Conservation (phyloP, 768 basidiomycete species). For the Hygrophorus pudorinus region DNA sequence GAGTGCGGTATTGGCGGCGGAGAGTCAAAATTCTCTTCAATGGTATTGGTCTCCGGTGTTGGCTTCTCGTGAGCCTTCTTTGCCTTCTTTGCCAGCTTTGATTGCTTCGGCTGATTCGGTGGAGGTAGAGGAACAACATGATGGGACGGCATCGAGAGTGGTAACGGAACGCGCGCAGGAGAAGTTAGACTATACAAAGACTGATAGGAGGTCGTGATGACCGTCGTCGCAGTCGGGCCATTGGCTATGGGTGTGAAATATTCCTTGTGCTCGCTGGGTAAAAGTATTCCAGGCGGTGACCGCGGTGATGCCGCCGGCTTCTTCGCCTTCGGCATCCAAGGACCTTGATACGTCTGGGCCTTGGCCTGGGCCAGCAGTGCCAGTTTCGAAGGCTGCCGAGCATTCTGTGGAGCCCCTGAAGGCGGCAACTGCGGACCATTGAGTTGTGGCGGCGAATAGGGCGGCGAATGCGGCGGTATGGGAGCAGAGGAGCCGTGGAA, state of each 20-base stretch:
- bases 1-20: slow-evolving; percentile 37
- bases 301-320: background rate
- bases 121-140: slow-evolving; percentile 13
- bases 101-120: slow-evolving; percentile 34
- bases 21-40: slow-evolving; percentile 31
- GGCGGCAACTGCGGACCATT: background rate
- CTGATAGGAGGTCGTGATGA: slow-evolving; percentile 76
- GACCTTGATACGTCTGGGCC: slow-evolving; percentile 31
- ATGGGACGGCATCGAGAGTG: slow-evolving; percentile 14
- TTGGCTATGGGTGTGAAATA: slow-evolving; percentile 76
- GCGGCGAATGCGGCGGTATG: slow-evolving; percentile 6
- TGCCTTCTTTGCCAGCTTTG: slow-evolving; percentile 71
- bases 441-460: slow-evolving; percentile 1
- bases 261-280: slow-evolving; percentile 49
- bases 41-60: slow-evolving; percentile 18
- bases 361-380: slow-evolving; percentile 63
- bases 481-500: slow-evolving; percentile 6
- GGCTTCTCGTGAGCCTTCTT: slow-evolving; percentile 46
- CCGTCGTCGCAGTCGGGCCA: slow-evolving; percentile 72
- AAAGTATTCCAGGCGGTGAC: slow-evolving; percentile 7
- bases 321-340: slow-evolving; percentile 33
- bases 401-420: slow-evolving; percentile 1
- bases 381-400: slow-evolving; percentile 57
- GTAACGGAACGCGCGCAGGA: slow-evolving; percentile 36
- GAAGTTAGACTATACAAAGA: slow-evolving; percentile 55